Evolutionary conservation across 2,329 filamentous ascomycete species (phyloP), one percentile per base, ranked within the genome.

Genomic region (Pseudogymnoascus sp.): DNA sequence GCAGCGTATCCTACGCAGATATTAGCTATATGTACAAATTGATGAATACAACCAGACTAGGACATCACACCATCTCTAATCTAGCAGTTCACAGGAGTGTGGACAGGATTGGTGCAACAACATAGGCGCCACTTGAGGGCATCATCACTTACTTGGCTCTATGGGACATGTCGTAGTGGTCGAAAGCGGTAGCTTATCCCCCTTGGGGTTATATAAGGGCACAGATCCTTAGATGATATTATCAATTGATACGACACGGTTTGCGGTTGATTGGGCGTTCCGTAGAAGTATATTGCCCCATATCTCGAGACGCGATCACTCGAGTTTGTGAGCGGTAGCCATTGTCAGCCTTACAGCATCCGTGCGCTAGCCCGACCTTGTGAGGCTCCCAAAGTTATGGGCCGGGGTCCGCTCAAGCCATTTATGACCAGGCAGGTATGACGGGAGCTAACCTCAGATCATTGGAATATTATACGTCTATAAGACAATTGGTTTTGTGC

Each of bases 1-100:
- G 66, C 66, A 68, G 68, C 68, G 69, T 66, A 70, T 65, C 67
- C 72, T 74, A 61, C 6, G 10, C 7, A 12, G 22, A 26, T 38
- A 63, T 70, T 63, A 70, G 70, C 26, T 31, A 56, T 37, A 24
- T 43, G 41, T 59, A 35, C 14, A 56, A 14, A 37, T 37, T 22
- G 28, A 59, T n/a, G n/a, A 12, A 33, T 56, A 56, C 28, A 33
- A 22, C 50, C 6, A 56, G n/a, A 19, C 16, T 14, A 19, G 10
- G 11, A 33, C 46, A 56, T 8, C 28, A 19, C 50, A 19, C 14
- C 28, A 56, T 56, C 28, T 22, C n/a, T 22, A 19, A 56, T 33
- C 50, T 56, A 56, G 16, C 10, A 56, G 16, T 19, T 35, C 50
- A 56, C 31, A 56, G 16, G 16, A 19, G 28, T 28, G 16, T 16